These are phyloP conservation scores for Penicillium paradoxum DNA, from an alignment of 495 filamentous ascomycete species.

Conservation along the genomic window DNA sequence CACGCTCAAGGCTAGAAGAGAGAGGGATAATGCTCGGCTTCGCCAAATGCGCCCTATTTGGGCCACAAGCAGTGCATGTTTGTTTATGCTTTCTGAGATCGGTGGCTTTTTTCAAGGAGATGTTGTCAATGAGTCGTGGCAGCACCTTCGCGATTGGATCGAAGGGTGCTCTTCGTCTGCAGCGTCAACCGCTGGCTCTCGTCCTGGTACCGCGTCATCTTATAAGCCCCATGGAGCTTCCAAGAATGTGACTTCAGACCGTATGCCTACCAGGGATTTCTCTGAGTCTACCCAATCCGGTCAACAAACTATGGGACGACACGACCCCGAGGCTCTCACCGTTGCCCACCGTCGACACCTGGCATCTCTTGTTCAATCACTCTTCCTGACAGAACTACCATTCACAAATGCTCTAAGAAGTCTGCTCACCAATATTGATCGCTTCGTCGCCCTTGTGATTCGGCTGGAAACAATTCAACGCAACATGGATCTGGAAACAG, in stretches of 20 bases:
- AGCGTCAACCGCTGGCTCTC: constrained; percentile 25
- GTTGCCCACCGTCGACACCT: constrained; percentile 75
- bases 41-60: constrained; percentile 71
- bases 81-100: constrained; percentile 82
- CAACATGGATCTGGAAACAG: constrained; percentile 68
- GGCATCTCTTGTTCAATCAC: constrained; percentile 53
- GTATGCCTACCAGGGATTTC: constrained; percentile 2
- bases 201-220: constrained; percentile 36
- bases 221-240: constrained; percentile 17
- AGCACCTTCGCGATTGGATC: constrained; percentile 58
- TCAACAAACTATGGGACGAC: constrained; percentile 37
- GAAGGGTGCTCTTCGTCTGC: constrained; percentile 19
- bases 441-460: constrained; percentile 66
- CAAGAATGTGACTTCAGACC: neutral
- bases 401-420: constrained; percentile 69
- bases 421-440: constrained; percentile 68
- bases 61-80: constrained; percentile 76
- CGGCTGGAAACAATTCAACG: constrained; percentile 68
- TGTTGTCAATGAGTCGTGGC: constrained; percentile 73
- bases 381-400: constrained; percentile 63
- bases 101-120: constrained; percentile 87
- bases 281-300: constrained; percentile 18
- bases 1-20: constrained; percentile 51
- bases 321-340: constrained; percentile 81
- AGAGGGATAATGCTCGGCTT: constrained; percentile 53